Percentiles rank a stretch among this genome's conserved stretches.
These are phyloP conservation scores for Solanum peruvianum DNA, from an alignment of 257 asterid genomes.

Conservation along the genomic window DNA sequence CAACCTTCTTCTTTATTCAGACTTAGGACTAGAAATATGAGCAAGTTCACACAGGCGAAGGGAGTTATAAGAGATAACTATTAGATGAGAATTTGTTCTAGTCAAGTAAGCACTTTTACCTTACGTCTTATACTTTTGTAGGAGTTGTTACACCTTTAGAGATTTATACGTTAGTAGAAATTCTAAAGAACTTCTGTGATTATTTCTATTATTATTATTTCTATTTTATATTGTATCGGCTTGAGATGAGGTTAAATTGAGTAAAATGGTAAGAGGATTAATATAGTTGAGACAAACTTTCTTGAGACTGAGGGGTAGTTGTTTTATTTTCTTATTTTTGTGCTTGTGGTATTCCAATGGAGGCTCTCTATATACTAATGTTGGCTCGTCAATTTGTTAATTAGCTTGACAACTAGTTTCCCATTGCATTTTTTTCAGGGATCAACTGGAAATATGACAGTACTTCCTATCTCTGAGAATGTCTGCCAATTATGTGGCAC, in stretches of 20 bases:
- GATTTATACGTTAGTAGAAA: not conserved
- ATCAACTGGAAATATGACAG: slow-evolving; percentile 1
- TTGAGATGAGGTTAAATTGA: not conserved
- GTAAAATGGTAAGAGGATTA: not conserved
- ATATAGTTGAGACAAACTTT: not conserved
- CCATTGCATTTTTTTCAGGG: slow-evolving; percentile 5
- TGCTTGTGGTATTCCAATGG: not conserved
- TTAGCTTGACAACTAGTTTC: not conserved
- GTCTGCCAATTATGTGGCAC: slow-evolving; percentile 47
- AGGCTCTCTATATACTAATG: not conserved
- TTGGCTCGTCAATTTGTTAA: not conserved
- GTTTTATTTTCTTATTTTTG: not conserved
- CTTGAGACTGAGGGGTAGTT: not conserved
- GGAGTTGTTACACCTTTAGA: not conserved
- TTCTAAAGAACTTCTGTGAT: not conserved
- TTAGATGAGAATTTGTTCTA: not conserved
- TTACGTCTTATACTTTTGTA: not conserved
- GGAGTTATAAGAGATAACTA: not conserved
- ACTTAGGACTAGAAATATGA: not conserved
- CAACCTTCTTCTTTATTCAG: not conserved
- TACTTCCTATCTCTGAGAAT: slow-evolving; percentile 12
- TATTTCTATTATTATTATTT: not conserved
- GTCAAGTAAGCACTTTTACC: not conserved
- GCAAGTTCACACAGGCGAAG: not conserved
- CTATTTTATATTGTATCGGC: not conserved